A percentile compares a stretch with the other conserved stretches of the same genome.
These are phyloP conservation scores for Claviceps fusiformis DNA, from an alignment of 2,329 filamentous ascomycete genomes.

Conservation along the genomic window DNA sequence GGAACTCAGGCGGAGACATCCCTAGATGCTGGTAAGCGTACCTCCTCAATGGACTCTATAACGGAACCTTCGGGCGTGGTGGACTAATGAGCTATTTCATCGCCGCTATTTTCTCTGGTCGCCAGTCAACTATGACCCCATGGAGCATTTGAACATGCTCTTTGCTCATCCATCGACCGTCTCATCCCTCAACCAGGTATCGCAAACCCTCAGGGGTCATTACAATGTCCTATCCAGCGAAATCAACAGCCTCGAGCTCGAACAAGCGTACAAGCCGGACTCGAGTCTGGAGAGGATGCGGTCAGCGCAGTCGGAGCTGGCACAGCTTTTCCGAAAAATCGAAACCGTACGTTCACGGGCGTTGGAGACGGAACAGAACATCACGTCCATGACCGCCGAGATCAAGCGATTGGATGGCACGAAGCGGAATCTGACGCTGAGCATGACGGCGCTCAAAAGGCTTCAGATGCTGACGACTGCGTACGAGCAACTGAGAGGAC, in stretches of 20 bases:
- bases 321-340: conserved; percentile 84
- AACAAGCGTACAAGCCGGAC: conserved; percentile 72
- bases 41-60: not conserved
- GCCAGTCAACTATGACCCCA: conserved; percentile 70
- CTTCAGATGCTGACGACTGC: conserved; percentile 98
- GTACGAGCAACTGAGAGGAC: conserved; percentile 83
- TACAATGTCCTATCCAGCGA: conserved; percentile 72
- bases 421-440: conserved; percentile 89
- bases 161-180: conserved; percentile 85
- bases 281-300: conserved; percentile 87
- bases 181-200: conserved; percentile 60
- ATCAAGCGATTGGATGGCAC: conserved; percentile 96
- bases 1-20: conserved; percentile 21
- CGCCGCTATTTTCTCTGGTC: not conserved
- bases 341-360: conserved; percentile 83
- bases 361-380: conserved; percentile 83
- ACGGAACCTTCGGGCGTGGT: not conserved
- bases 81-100: not conserved
- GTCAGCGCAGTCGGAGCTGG: conserved; percentile 77
- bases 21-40: conserved; percentile 29
- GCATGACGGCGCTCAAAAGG: conserved; percentile 94
- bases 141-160: conserved; percentile 83
- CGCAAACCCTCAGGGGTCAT: conserved; percentile 57
- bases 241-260: conserved; percentile 59
- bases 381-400: conserved; percentile 97